Percentiles rank a stretch among this genome's conserved stretches.
Evolutionary conservation across 2,329 filamentous ascomycete genomes (phyloP).

Genomic region (Lachnellula hyalina): DNA sequence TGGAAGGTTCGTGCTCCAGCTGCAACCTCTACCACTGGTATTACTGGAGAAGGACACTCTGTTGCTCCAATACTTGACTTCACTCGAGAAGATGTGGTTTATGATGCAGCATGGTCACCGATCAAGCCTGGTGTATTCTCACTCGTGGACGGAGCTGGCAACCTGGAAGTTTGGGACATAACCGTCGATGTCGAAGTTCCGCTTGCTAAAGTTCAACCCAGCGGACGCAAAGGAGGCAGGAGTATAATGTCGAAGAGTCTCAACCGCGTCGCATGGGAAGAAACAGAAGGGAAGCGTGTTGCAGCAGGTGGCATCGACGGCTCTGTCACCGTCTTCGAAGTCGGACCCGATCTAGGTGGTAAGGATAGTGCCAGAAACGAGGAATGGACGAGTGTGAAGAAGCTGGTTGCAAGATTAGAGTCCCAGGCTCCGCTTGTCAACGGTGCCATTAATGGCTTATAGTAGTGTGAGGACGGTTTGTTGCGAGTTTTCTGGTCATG

Average conservation of each 20-base stretch:
- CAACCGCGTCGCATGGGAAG: constrained; percentile 94
- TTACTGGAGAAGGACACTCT: constrained; percentile 41
- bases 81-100: constrained; percentile 90
- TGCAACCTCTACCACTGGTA: constrained; percentile 55
- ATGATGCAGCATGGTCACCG: constrained; percentile 93
- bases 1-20: constrained; percentile 89
- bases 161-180: constrained; percentile 92
- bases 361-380: constrained; percentile 77
- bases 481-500: constrained; percentile 4
- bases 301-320: constrained; percentile 92
- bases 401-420: constrained; percentile 73
- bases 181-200: constrained; percentile 90
- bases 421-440: constrained; percentile 26
- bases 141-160: constrained; percentile 87
- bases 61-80: constrained; percentile 82
- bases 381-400: constrained; percentile 92
- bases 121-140: constrained; percentile 92
- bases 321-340: constrained; percentile 87
- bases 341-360: constrained; percentile 76
- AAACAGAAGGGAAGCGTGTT: constrained; percentile 76
- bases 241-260: constrained; percentile 76
- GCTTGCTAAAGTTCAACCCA: constrained; percentile 72
- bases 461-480: constrained; percentile 1
- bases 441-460: constrained; percentile 19
- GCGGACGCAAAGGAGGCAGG: constrained; percentile 56